Base-by-base conservation (phyloP, 1,284 basidiomycete species). In the Ceratobasidium sp. region DNA sequence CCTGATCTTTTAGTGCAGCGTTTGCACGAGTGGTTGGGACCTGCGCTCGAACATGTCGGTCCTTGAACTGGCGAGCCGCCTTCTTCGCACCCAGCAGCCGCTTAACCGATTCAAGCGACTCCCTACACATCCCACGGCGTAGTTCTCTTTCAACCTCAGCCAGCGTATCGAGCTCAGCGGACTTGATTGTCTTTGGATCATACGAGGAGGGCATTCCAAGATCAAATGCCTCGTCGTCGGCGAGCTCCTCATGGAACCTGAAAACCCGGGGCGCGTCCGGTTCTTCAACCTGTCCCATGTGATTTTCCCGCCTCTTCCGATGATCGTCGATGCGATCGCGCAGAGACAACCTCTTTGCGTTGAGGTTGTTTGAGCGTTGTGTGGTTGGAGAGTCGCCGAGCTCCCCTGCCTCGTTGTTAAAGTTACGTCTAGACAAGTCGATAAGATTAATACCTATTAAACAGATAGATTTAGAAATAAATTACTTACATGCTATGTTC, bases 141-240 rank as follows among this genome's bases (percentile, higher is more conserved):
- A 63, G 44, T 13, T 63, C 30, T 14, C 3, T 18, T 44, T 63
- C 47, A 11, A 63, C 23, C 13, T 63, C 61, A 13, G 46, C 61
- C 13, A 63, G 28, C 30, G 28, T 5, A 13, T 9, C 26, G 21
- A 63, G 28, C 18, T 21, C 46, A 30, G 46, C 7, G 5, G 43
- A 8, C 1, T 3, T 16, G 30, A 63, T 9, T 6, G 44, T 49
- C 9, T 23, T 2, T 3, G 9, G 11, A 16, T 3, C 4, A 16
- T 63, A 63, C 18, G 47, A 47, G 1, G 46, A 63, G 16, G 61
- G 61, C 28, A 63, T 13, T 8, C 61, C 61, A 1, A 63, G 46
- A 16, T 62, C 59, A 1, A 46, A 18, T 13, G 23, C 2, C 38
- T 63, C 61, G 16, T 28, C 30, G 4, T 63, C 47, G 47, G 4